A percentile compares a stretch with the other conserved stretches of the same genome.
Conservation (phyloP, 139 green algal genomes). For the Chlorella sorokiniana region DNA sequence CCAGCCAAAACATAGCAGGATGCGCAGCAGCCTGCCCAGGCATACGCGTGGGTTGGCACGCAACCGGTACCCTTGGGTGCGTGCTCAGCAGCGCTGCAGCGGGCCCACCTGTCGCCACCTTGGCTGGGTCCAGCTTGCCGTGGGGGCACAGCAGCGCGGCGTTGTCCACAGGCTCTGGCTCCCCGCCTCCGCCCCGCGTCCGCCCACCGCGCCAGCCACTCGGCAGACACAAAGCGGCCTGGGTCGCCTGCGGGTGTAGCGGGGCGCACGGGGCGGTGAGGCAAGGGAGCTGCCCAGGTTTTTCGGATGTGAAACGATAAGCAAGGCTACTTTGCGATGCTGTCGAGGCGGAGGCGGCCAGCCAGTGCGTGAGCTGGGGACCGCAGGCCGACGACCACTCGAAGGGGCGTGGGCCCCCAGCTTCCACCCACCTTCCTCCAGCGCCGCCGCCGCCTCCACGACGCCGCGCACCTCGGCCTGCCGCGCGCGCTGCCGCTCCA, state of each 20-base stretch:
- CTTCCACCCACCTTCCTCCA: constrained; percentile 28
- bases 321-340: too few relatives aligned
- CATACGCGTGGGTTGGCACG: background rate
- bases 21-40: background rate
- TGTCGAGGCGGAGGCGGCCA: too few relatives aligned
- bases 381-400: background rate
- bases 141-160: constrained; percentile 61
- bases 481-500: constrained; percentile 25
- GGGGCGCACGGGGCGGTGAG: background rate
- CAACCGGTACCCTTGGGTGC: background rate
- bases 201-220: constrained; percentile 56
- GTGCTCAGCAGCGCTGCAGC: background rate
- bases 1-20: too few relatives aligned
- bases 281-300: background rate
- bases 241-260: background rate
- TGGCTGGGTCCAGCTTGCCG: constrained; percentile 55
- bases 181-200: constrained; percentile 31
- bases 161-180: constrained; percentile 54
- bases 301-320: background rate
- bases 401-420: background rate
- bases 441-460: constrained; percentile 38
- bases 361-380: too few relatives aligned
- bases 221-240: constrained; percentile 43
- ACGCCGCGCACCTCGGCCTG: constrained; percentile 34
- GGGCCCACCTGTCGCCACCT: constrained; percentile 10